A percentile compares a stretch with the other conserved stretches of the same genome.
Conservation (phyloP, 2,329 filamentous ascomycete species). For the Microascus cirrosus region DNA sequence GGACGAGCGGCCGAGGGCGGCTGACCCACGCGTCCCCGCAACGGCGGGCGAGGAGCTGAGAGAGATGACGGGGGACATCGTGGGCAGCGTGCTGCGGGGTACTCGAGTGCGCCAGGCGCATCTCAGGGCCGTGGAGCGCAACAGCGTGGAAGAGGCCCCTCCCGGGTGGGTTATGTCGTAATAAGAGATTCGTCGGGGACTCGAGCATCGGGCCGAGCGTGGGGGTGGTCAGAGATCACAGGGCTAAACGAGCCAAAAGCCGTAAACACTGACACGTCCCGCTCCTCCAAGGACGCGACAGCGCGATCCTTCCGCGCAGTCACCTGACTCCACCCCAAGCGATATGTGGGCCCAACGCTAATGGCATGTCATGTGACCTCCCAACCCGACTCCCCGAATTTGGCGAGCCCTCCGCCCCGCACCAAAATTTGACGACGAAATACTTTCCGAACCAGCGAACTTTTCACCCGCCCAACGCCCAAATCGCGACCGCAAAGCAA, state of each 20-base stretch:
- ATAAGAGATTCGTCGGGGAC: background rate
- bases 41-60: conserved; percentile 2
- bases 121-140: conserved; percentile 1
- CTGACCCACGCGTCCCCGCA: background rate
- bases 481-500: background rate
- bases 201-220: background rate
- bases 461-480: background rate
- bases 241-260: background rate
- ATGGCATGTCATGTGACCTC: background rate
- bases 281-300: background rate
- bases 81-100: background rate
- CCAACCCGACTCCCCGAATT: background rate
- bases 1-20: background rate
- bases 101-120: conserved; percentile 5
- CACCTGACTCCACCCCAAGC: background rate
- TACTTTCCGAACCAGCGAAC: background rate
- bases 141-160: background rate
- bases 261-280: background rate
- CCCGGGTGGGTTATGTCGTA: background rate
- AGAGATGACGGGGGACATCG: background rate
- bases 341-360: background rate
- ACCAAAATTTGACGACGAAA: conserved; percentile 5
- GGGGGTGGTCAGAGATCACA: background rate
- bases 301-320: conserved; percentile 1
- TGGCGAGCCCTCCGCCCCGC: conserved; percentile 3